Conservation (phyloP, 2,329 filamentous ascomycete genomes). For the Aspergillus pseudonomiae region DNA sequence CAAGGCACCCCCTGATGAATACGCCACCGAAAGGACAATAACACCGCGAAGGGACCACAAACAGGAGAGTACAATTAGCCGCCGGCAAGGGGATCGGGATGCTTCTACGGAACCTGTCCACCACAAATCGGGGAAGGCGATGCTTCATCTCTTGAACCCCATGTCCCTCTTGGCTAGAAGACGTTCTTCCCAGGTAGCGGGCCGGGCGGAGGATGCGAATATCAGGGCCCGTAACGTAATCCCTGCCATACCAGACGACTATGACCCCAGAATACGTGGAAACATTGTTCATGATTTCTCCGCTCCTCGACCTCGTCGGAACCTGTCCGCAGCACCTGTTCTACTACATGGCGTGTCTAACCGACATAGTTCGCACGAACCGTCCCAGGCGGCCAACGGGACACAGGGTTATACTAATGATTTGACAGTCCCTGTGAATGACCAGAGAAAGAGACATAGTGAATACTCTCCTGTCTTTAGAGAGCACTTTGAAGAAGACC, state of each 20-base stretch:
- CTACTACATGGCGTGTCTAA: conserved; percentile 17
- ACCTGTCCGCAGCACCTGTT: conserved; percentile 32
- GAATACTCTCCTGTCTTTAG: conserved; percentile 62
- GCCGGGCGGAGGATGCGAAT: conserved; percentile 55
- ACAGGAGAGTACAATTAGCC: conserved; percentile 24
- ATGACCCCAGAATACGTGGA: conserved; percentile 65
- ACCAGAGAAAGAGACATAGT: conserved; percentile 36
- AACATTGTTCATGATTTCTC: conserved; percentile 68
- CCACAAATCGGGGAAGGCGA: conserved; percentile 50
- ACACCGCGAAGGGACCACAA: conserved; percentile 30
- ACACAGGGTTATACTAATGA: conserved; percentile 17
- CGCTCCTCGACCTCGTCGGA: conserved; percentile 55
- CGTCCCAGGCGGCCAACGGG: conserved; percentile 12
- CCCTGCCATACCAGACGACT: conserved; percentile 60
- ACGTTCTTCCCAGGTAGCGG: conserved; percentile 56
- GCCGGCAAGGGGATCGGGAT: conserved; percentile 34
- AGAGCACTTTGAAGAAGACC: conserved; percentile 62
- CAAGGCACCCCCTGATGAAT: conserved; percentile 33
- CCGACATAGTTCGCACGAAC: conserved; percentile 17
- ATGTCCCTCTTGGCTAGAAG: conserved; percentile 63
- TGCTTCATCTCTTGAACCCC: conserved; percentile 61
- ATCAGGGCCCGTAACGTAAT: conserved; percentile 53
- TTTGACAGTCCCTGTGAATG: conserved; percentile 19
- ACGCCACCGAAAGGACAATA: conserved; percentile 26
- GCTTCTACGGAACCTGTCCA: conserved; percentile 28